Base-by-base conservation (phyloP, 805 yeast species). In the Candida glaebosa region DNA sequence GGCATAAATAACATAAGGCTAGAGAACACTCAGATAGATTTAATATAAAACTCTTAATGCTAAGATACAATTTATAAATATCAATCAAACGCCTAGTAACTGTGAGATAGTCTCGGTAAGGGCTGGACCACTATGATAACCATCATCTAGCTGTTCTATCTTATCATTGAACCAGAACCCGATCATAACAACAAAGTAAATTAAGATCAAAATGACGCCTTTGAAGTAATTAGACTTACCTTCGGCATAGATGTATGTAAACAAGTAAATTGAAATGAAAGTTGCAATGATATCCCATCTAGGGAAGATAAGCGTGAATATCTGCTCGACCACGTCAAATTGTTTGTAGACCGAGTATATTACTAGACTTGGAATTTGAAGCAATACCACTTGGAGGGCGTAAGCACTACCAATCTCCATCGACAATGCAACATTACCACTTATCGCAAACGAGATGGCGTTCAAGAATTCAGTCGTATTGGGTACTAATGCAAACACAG, bases 351-450 rank as follows among this genome's bases (percentile, higher is more conserved):
- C 74, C 2, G 96, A 84, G 57, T 77, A 88, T 9, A 91, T 57
- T 8, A 89, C 95, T 57, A 93, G 75, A 2, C 93, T 82, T 1
- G 99, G 99, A 36, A 93, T 87, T 60, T 93, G 99, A 49, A 93
- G 73, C 44, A 93, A 69, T 52, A 96, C 91, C 12, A 93, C 99
- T 61, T 93, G 99, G 44, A 93, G 71, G 0, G 96, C 99, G 59
- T 93, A 93, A 0, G 99, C 99, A 47, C 95, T 82, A 45, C 99
- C 99, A 61, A 93, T 93, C 59, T 93, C 99, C 96, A 93, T 87
- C 2, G 96, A 87, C 35, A 93, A 69, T 0, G 99, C 96, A 41
- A 93, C 96, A 51, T 93, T 93, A 1, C 99, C 99, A 52, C 91
- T 81, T 51, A 88, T 80, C 0, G 99, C 99, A 69, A 93, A 93